A percentile compares a stretch with the other conserved stretches of the same genome.
These are phyloP conservation scores for Xylariaceae sp. DNA, from an alignment of 2,329 filamentous ascomycete genomes.

Conservation along the genomic window DNA sequence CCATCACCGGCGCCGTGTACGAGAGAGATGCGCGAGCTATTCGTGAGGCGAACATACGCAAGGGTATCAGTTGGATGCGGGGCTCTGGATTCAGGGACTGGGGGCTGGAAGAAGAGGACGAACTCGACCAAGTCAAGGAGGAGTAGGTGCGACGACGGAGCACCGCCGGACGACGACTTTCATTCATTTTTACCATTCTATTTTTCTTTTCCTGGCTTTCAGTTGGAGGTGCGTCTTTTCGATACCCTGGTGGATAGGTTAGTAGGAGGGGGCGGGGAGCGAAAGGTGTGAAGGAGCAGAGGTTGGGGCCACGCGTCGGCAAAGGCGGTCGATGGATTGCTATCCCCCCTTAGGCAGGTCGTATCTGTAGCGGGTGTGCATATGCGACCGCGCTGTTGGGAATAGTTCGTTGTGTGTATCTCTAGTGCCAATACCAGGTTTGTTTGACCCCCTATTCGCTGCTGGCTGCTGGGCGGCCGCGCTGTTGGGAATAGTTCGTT, in stretches of 20 bases:
- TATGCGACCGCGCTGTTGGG: no score
- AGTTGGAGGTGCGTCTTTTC: background rate
- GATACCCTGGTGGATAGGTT: background rate
- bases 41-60: conserved; percentile 61
- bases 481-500: no score
- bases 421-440: no score
- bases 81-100: conserved; percentile 74
- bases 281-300: background rate
- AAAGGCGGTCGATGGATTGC: no score
- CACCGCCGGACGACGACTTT: background rate
- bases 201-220: background rate
- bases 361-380: no score
- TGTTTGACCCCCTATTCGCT: no score
- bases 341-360: no score
- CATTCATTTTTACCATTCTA: background rate
- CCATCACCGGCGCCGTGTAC: conserved; percentile 71
- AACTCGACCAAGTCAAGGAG: conserved; percentile 32
- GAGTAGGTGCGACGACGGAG: conserved; percentile 1
- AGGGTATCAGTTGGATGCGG: conserved; percentile 66
- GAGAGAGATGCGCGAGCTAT: conserved; percentile 66
- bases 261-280: background rate
- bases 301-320: no score
- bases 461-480: no score
- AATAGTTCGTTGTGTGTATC: no score
- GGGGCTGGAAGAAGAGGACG: conserved; percentile 47